These are phyloP conservation scores for Alternaria viburni DNA, from an alignment of 2,329 filamentous ascomycete genomes.

Conservation along the genomic window DNA sequence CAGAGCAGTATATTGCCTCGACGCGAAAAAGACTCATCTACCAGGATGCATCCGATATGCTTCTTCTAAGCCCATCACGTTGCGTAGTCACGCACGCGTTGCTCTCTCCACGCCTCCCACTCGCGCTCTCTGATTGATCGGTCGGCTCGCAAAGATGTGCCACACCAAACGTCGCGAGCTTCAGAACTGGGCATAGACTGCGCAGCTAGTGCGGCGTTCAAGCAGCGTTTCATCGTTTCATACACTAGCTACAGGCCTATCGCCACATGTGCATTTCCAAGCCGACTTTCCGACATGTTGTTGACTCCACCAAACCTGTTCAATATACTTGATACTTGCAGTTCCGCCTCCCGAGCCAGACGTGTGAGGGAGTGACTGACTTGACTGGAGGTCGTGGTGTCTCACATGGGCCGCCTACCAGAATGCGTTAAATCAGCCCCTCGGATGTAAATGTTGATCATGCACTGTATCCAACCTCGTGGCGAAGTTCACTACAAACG, in stretches of 20 bases:
- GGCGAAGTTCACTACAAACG: constrained; percentile 18
- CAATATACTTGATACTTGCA: constrained; percentile 1
- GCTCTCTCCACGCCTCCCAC: constrained; percentile 16
- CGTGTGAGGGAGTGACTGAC: neutral
- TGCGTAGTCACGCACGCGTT: constrained; percentile 32
- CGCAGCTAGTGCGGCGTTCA: constrained; percentile 1
- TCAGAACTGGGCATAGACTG: neutral
- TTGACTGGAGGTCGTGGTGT: constrained; percentile 1
- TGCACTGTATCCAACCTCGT: constrained; percentile 17
- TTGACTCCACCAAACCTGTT: neutral
- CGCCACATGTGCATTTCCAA: neutral
- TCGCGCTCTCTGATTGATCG: constrained; percentile 28
- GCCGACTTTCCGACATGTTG: neutral
- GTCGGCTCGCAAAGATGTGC: constrained; percentile 17
- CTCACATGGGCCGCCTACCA: constrained; percentile 28
- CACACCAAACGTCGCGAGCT: constrained; percentile 19
- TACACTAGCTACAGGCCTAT: constrained; percentile 1
- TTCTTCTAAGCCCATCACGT: constrained; percentile 23
- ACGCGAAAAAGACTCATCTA: constrained; percentile 6
- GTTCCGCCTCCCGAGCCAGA: neutral
- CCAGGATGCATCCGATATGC: constrained; percentile 19
- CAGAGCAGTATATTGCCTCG: neutral
- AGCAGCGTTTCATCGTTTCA: neutral
- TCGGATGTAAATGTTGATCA: constrained; percentile 22
- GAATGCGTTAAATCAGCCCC: constrained; percentile 8